Evolutionary conservation across 2,329 filamentous ascomycete genomes (phyloP), one percentile per base, ranked within the genome.

Genomic region (Alternaria hordeiaustralica): DNA sequence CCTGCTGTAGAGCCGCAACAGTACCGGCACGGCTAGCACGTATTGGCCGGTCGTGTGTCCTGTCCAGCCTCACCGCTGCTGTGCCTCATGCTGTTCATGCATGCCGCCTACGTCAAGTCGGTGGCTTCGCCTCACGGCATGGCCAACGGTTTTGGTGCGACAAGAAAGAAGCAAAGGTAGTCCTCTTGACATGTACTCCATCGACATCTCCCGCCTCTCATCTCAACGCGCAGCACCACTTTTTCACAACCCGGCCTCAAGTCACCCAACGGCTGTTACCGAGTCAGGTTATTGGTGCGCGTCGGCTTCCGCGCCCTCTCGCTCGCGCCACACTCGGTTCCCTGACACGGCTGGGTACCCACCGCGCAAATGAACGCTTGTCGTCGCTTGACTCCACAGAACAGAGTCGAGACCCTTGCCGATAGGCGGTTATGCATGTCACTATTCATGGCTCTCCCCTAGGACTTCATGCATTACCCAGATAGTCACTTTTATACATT

Each of bases 261-360:
- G 21, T 25, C 43, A 12, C 47, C 30, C 60, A 63, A 63, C 60
- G 60, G 60, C 45, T 20, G 20, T 36, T n/a, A 7, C 44, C 30
- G 33, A 36, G 28, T 53, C 49, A 30, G 25, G n/a, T 18, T 36
- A 60, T 63, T 59, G 60, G 54, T 45, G 57, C 57, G 45, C 44
- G 25, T 63, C 46, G 30, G 53, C 47, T 33, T 63, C 25, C 43
- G 55, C 60, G 21, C 28, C 44, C 47, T 33, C 41, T 30, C 49
- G 60, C 62, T 56, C 62, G 55, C 64, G 65, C 64, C 64, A 62
- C 61, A 58, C 47, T 58, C 60, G 44, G 50, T 47, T 53, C 55
- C 55, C 46, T 47, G 50, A 45, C 45, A 45, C 58, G 25, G 60
- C 30, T 55, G 21, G 21, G 55, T 55, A 36, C 23, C 60, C 60